A percentile compares a stretch with the other conserved stretches of the same genome.
phyloP scores from a whole-genome alignment of 805 yeast genomes.

The Alloascoidea hylecoeti region DNA sequence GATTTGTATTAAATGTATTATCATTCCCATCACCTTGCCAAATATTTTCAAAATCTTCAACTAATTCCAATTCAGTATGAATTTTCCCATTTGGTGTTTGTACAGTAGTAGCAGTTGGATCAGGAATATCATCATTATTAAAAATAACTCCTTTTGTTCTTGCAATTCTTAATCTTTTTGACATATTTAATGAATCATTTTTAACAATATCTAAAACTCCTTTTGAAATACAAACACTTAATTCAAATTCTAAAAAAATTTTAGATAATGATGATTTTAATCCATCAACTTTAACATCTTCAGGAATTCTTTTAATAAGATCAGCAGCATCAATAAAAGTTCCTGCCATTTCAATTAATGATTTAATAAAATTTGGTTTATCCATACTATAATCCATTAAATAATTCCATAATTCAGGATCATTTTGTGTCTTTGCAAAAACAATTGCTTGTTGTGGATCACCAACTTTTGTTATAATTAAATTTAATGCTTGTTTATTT shows the following conservation, averaged over 20 bases:
- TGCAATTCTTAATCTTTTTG: slow-evolving; percentile 15
- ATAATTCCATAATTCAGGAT: slow-evolving; percentile 69
- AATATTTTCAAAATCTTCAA: too few relatives aligned
- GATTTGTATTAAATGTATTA: slow-evolving; percentile 5
- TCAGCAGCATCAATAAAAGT: slow-evolving; percentile 53
- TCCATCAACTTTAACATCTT: slow-evolving; percentile 47
- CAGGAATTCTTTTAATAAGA: slow-evolving; percentile 52
- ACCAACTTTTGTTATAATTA: slow-evolving; percentile 63
- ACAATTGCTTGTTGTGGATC: slow-evolving; percentile 74
- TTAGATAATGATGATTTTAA: slow-evolving; percentile 44
- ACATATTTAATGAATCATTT: slow-evolving; percentile 29
- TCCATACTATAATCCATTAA: slow-evolving; percentile 56
- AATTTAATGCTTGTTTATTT: slow-evolving; percentile 53
- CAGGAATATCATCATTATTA: slow-evolving; percentile 10
- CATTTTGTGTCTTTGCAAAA: slow-evolving; percentile 58
- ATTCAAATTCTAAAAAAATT: slow-evolving; percentile 49
- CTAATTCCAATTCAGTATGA: too few relatives aligned
- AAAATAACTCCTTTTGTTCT: slow-evolving; percentile 20
- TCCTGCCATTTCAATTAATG: slow-evolving; percentile 56
- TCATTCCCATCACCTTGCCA: background rate
- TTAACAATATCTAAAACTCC: slow-evolving; percentile 41
- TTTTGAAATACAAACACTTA: slow-evolving; percentile 31
- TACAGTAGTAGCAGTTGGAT: background rate
- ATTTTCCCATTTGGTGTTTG: background rate
- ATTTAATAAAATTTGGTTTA: slow-evolving; percentile 65